Percentiles rank a stretch among this genome's conserved stretches.
Evolutionary conservation across 202 grass and related monocot species (phyloP).

Genomic region (Elaeis oleifera): DNA sequence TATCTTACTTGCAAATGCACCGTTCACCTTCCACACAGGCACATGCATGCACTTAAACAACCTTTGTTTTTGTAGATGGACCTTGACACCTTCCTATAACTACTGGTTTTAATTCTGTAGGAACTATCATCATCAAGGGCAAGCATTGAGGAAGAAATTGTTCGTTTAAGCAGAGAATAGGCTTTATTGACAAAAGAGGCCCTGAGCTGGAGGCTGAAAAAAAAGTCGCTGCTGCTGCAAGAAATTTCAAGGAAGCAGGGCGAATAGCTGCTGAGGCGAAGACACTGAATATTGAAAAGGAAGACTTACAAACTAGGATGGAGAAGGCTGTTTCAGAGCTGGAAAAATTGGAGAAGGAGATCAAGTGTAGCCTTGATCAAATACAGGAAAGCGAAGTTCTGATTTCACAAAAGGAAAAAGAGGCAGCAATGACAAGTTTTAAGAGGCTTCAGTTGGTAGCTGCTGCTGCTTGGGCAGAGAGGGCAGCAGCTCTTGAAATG

Average conservation of each 20-base stretch:
- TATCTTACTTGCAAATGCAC: too few species aligned
- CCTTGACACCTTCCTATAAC: neutral
- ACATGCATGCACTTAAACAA: too few species aligned
- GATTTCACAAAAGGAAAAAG: slow-evolving; percentile 74
- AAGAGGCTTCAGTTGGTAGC: slow-evolving; percentile 61
- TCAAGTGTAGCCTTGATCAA: slow-evolving; percentile 40
- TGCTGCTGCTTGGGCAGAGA: slow-evolving; percentile 71
- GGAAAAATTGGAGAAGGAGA: slow-evolving; percentile 62
- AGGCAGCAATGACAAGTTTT: slow-evolving; percentile 65
- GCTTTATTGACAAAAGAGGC: slow-evolving; percentile 82
- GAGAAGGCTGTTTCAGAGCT: slow-evolving; percentile 62
- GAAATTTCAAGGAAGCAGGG: slow-evolving; percentile 95
- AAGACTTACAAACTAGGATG: slow-evolving; percentile 59
- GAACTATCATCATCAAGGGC: slow-evolving; percentile 70
- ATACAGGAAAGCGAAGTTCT: slow-evolving; percentile 74
- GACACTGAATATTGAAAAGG: slow-evolving; percentile 68
- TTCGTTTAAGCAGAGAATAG: slow-evolving; percentile 63
- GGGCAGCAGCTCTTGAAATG: slow-evolving; percentile 63
- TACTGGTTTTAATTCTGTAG: slow-evolving; percentile 38
- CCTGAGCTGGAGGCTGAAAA: slow-evolving; percentile 96
- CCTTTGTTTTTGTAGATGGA: neutral
- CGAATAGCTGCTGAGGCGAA: slow-evolving; percentile 82
- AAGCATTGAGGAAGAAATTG: slow-evolving; percentile 69
- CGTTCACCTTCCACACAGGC: too few species aligned
- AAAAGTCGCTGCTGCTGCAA: slow-evolving; percentile 81